Percentiles rank a stretch among this genome's conserved stretches.
Evolutionary conservation across 148 eudicot genomes (phyloP).

Genomic region (Rhododendron vialii): DNA sequence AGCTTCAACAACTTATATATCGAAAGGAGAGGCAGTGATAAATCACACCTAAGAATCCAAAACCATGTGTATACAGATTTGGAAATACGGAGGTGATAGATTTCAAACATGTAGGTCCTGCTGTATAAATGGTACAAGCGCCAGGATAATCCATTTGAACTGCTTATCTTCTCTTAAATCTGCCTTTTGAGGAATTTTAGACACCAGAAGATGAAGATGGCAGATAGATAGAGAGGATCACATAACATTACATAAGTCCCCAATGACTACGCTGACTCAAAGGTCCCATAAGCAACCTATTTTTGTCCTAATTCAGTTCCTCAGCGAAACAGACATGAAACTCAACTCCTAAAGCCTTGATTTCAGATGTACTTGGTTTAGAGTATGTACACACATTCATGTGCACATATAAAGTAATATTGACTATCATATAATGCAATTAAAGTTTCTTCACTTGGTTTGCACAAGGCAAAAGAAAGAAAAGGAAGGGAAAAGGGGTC

Average conservation of each 20-base stretch:
- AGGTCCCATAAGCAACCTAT: neutral
- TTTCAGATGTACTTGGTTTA: neutral
- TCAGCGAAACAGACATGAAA: neutral
- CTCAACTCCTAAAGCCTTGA: neutral
- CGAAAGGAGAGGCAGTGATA: neutral
- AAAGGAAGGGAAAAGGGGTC: neutral
- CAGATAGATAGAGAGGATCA: neutral
- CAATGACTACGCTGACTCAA: neutral
- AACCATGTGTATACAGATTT: no score
- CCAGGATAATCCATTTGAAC: conserved; percentile 21
- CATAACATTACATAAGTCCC: neutral
- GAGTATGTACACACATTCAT: neutral
- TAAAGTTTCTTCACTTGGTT: neutral
- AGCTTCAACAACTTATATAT: no score
- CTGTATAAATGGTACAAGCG: no score
- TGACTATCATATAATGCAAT: neutral
- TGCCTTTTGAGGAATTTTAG: conserved; percentile 4
- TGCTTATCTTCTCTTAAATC: conserved; percentile 43
- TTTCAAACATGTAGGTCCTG: no score
- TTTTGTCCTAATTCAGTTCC: neutral
- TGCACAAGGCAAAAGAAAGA: neutral
- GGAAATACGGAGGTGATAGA: no score
- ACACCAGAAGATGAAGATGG: neutral
- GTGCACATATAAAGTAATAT: no score
- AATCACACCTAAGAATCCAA: no score